phyloP scores from a whole-genome alignment of 2,329 filamentous ascomycete genomes.

The Fusarium palustre region DNA sequence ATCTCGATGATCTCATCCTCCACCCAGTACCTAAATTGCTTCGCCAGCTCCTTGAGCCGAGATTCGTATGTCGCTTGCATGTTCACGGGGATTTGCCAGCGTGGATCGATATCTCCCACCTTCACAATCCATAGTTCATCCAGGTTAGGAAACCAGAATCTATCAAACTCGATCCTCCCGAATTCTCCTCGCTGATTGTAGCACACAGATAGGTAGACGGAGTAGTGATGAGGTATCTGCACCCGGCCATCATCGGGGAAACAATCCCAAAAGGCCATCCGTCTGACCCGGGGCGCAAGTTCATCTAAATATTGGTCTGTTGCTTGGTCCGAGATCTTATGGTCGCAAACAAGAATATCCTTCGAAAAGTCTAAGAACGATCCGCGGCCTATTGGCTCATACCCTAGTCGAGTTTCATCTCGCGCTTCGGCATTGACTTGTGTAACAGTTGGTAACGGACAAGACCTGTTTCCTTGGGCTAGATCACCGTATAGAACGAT shows the following conservation, averaged over 20 bases:
- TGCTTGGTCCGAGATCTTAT: conserved; percentile 51
- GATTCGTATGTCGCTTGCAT: conserved; percentile 46
- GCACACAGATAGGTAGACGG: conserved; percentile 51
- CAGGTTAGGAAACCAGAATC: conserved; percentile 55
- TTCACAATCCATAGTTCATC: conserved; percentile 56
- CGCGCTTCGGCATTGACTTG: conserved; percentile 54
- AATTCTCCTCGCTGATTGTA: conserved; percentile 48
- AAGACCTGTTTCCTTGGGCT: conserved; percentile 47
- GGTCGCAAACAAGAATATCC: conserved; percentile 55
- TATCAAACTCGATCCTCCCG: conserved; percentile 53
- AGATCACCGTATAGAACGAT: conserved; percentile 53
- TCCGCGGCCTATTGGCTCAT: conserved; percentile 51
- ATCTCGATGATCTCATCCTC: conserved; percentile 55
- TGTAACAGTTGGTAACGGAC: conserved; percentile 52
- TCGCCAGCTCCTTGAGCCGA: conserved; percentile 50
- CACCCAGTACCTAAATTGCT: conserved; percentile 56
- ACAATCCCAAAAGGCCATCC: conserved; percentile 56
- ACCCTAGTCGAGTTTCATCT: conserved; percentile 51
- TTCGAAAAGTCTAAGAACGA: conserved; percentile 54
- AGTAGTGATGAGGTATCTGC: conserved; percentile 51
- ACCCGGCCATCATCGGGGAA: conserved; percentile 54
- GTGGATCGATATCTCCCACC: conserved; percentile 53
- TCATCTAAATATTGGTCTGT: conserved; percentile 50
- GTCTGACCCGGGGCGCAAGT: conserved; percentile 51
- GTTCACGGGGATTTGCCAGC: conserved; percentile 53